phyloP scores from a whole-genome alignment of 108 stramenopile species.

The Pseudonitzschia delicatissima region DNA sequence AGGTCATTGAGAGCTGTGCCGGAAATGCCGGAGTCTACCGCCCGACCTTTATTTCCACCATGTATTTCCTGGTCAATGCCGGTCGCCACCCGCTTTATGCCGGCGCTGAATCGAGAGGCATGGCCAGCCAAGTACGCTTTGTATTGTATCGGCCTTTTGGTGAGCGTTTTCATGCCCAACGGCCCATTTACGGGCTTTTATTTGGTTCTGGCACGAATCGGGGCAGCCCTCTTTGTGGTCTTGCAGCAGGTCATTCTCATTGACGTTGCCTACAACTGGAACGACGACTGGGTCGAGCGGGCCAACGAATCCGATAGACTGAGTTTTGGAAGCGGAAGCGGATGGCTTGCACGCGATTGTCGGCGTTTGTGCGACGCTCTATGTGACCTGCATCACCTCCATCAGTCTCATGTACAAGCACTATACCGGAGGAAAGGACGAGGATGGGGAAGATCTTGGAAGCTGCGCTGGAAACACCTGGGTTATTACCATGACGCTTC shows the following conservation, averaged over 20 bases:
- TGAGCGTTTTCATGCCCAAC: conserved; percentile 30
- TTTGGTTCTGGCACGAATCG: conserved; percentile 64
- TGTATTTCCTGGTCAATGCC: conserved; percentile 69
- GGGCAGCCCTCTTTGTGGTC: conserved; percentile 64
- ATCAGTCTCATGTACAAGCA: conserved; percentile 79
- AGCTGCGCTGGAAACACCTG: conserved; percentile 74
- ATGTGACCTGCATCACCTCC: conserved; percentile 47
- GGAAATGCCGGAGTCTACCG: conserved; percentile 82
- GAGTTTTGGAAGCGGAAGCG: conserved; percentile 59
- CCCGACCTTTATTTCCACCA: conserved; percentile 54
- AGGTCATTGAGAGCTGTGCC: conserved; percentile 55
- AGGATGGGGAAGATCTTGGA: not conserved
- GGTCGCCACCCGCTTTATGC: conserved; percentile 43
- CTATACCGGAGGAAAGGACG: conserved; percentile 28
- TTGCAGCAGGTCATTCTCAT: conserved; percentile 82
- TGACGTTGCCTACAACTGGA: conserved; percentile 87
- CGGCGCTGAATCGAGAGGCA: conserved; percentile 56
- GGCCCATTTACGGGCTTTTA: conserved; percentile 59
- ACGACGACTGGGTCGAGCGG: conserved; percentile 79
- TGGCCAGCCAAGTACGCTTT: conserved; percentile 84
- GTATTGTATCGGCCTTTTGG: conserved; percentile 54
- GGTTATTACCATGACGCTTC: conserved; percentile 80
- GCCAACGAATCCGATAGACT: conserved; percentile 69
- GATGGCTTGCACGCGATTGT: conserved; percentile 75
- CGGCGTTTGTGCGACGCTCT: conserved; percentile 52